A percentile compares a stretch with the other conserved stretches of the same genome.
phyloP scores from a whole-genome alignment of 345 rosid species.

The Psidium guajava region DNA sequence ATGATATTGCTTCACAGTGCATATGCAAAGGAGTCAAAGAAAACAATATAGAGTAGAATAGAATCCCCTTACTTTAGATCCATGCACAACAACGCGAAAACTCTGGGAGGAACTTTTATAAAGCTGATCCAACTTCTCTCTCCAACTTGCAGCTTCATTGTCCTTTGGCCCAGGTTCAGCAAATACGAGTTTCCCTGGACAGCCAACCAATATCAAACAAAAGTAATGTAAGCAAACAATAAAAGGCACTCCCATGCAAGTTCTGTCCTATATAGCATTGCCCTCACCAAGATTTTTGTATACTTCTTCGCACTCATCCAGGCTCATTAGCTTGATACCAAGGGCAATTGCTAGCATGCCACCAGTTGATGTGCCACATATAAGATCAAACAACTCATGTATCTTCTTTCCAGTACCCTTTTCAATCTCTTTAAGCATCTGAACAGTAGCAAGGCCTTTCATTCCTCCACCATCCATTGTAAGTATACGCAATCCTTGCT shows the following conservation, averaged over 20 bases:
- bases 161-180: constrained; percentile 95
- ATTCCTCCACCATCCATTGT: constrained; percentile 99
- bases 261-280: neutral
- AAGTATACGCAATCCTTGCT: constrained; percentile 92
- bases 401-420: constrained; percentile 91
- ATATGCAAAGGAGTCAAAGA: neutral
- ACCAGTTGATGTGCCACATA: constrained; percentile 98
- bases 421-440: constrained; percentile 94
- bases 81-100: constrained; percentile 98
- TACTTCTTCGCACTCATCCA: constrained; percentile 88
- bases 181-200: constrained; percentile 89
- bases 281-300: constrained; percentile 90
- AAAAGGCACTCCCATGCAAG: neutral
- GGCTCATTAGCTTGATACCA: constrained; percentile 82
- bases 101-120: constrained; percentile 98
- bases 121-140: constrained; percentile 93
- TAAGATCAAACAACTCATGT: constrained; percentile 93
- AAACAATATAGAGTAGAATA: neutral
- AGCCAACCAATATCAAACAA: neutral
- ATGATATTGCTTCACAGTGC: neutral
- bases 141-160: constrained; percentile 97
- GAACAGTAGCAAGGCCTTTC: constrained; percentile 98
- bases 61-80: constrained; percentile 67
- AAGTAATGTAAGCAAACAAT: neutral
- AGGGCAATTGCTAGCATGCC: constrained; percentile 99